These are phyloP conservation scores for Verticillium longisporum DNA, from an alignment of 2,329 filamentous ascomycete species.

Conservation along the genomic window DNA sequence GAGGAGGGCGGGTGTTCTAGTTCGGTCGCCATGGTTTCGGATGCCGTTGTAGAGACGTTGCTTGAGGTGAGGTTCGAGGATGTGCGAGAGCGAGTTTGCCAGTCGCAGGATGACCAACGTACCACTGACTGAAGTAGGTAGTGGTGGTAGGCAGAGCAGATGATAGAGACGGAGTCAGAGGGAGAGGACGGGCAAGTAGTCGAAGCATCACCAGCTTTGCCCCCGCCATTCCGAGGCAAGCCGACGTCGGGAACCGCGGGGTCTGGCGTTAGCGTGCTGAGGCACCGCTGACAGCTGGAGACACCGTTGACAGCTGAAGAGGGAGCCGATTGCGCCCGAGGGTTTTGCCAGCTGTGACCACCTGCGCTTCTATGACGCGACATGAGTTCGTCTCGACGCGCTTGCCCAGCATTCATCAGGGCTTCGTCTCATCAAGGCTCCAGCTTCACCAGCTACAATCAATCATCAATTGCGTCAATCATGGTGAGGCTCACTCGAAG, in stretches of 20 bases:
- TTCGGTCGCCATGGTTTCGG: background rate
- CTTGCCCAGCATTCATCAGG: background rate
- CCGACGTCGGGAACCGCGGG: background rate
- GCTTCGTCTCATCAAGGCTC: background rate
- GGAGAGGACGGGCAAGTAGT: background rate
- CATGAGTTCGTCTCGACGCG: background rate
- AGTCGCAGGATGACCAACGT: no score
- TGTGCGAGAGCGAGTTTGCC: no score
- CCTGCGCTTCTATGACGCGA: background rate
- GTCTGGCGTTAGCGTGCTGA: background rate
- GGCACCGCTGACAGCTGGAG: no score
- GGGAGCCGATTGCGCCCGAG: background rate
- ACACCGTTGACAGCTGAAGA: background rate
- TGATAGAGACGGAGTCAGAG: background rate
- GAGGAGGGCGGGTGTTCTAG: conserved; percentile 26
- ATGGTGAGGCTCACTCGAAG: background rate
- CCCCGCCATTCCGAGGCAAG: conserved; percentile 2
- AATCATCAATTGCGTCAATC: no score
- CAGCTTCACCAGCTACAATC: background rate
- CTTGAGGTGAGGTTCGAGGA: no score
- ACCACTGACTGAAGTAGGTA: no score
- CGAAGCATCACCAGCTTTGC: background rate
- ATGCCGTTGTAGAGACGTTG: background rate
- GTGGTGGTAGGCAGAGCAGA: no score
- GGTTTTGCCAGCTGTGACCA: background rate